These are phyloP conservation scores for Aureobasidium uvarum DNA, from an alignment of 2,329 filamentous ascomycete genomes.

Conservation along the genomic window DNA sequence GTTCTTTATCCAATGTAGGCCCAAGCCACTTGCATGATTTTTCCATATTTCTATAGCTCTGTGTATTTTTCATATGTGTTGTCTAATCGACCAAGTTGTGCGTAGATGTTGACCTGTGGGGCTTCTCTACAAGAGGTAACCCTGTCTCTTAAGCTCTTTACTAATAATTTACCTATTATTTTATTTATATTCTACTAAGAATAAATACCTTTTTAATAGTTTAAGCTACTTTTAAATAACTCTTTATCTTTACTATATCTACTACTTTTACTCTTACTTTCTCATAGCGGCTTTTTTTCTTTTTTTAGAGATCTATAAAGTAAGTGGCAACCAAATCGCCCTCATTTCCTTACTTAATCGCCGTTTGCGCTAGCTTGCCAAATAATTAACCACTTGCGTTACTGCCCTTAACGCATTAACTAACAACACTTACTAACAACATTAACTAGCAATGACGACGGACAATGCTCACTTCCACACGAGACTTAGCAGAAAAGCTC, in stretches of 20 bases:
- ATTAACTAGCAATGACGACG: conserved; percentile 3
- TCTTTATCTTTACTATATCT: background rate
- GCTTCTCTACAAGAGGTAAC: background rate
- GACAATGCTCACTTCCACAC: background rate
- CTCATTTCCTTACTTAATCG: background rate
- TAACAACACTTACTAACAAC: background rate
- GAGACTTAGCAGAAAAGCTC: background rate
- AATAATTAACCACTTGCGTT: background rate
- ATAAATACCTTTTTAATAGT: background rate
- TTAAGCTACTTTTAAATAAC: background rate
- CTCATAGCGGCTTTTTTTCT: background rate
- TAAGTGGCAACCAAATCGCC: background rate
- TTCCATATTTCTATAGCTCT: background rate
- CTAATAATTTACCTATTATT: too few species aligned
- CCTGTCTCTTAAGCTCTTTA: background rate
- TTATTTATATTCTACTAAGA: background rate
- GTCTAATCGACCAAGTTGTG: background rate
- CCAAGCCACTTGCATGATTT: background rate
- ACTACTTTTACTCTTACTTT: background rate
- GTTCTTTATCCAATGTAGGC: background rate
- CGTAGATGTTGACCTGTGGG: background rate
- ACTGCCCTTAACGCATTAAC: background rate
- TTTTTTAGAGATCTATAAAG: background rate
- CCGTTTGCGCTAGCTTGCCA: background rate
- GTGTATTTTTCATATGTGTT: background rate